Conservation (phyloP, 805 yeast genomes). For the Kodamaea jinghongensis region DNA sequence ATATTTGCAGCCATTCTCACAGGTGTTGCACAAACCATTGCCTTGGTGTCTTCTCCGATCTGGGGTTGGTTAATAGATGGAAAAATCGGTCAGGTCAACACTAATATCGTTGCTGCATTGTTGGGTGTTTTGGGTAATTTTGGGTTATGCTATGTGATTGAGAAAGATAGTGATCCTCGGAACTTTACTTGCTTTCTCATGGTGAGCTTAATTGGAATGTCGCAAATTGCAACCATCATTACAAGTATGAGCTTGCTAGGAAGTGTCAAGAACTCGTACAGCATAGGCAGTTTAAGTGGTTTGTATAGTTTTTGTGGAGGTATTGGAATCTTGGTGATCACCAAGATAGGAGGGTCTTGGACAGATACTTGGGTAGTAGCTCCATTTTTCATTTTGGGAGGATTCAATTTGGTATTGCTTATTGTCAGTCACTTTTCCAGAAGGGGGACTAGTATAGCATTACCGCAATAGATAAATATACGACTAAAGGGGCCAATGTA, state of each 20-base stretch:
- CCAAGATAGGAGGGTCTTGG: constrained; percentile 59
- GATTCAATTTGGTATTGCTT: constrained; percentile 31
- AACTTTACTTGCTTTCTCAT: constrained; percentile 37
- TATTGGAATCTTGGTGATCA: constrained; percentile 57
- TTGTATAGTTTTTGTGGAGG: constrained; percentile 69
- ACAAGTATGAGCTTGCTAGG: constrained; percentile 59
- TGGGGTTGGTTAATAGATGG: constrained; percentile 59
- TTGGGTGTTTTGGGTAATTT: constrained; percentile 46
- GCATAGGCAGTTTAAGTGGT: constrained; percentile 68
- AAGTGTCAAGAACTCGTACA: constrained; percentile 34
- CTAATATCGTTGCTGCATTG: constrained; percentile 37
- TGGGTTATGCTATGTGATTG: constrained; percentile 22
- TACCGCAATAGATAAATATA: too few species aligned
- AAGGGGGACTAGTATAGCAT: too few species aligned
- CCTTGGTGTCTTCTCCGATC: constrained; percentile 60
- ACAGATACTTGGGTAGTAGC: constrained; percentile 57
- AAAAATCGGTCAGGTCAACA: constrained; percentile 25
- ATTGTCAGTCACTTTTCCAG: too few species aligned
- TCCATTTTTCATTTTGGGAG: constrained; percentile 55
- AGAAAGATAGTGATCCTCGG: constrained; percentile 26
- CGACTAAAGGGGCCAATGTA: too few species aligned
- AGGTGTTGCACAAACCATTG: constrained; percentile 60
- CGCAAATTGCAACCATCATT: constrained; percentile 62
- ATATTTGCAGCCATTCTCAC: constrained; percentile 64
- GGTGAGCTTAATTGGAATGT: constrained; percentile 48